phyloP scores from a whole-genome alignment of 1,139 yeast genomes.

The Debaryomyces robertsiae region DNA sequence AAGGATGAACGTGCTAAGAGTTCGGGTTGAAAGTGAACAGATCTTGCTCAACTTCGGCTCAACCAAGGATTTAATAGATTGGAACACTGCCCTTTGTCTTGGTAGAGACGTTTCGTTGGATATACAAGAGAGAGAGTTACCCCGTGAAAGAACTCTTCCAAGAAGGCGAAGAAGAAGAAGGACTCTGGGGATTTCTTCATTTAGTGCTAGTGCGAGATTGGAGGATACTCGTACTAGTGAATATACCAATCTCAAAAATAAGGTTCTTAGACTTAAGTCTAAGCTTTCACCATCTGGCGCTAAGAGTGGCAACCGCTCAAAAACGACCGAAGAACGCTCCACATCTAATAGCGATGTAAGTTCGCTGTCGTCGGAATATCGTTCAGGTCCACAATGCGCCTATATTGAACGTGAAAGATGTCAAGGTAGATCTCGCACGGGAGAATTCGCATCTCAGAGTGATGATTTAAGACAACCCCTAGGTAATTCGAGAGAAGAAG shows the following conservation, averaged over 20 bases:
- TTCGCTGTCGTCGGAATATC: background rate
- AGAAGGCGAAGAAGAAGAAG: constrained; percentile 53
- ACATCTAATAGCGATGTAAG: background rate
- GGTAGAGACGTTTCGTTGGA: constrained; percentile 72
- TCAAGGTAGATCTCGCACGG: constrained; percentile 8
- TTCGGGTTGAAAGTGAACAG: constrained; percentile 71
- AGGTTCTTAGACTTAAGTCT: constrained; percentile 24
- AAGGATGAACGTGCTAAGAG: constrained; percentile 56
- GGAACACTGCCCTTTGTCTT: constrained; percentile 61
- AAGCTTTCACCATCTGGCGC: constrained; percentile 15
- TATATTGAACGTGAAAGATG: constrained; percentile 12
- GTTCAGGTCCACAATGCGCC: background rate
- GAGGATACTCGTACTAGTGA: constrained; percentile 16
- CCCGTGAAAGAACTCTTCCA: constrained; percentile 74
- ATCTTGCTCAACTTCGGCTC: constrained; percentile 57
- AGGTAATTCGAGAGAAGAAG: constrained; percentile 22
- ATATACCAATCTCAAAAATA: constrained; percentile 21
- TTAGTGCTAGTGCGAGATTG: constrained; percentile 18
- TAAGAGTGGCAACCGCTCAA: constrained; percentile 1
- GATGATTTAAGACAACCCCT: too few relatives aligned
- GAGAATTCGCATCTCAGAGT: too few relatives aligned
- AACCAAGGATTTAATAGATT: constrained; percentile 60
- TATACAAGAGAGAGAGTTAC: constrained; percentile 58
- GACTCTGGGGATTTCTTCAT: constrained; percentile 10
- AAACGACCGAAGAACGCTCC: background rate